Evolutionary conservation across 2,329 filamentous ascomycete species (phyloP), one percentile per base, ranked within the genome.

Genomic region (Ascochyta viciae-villosae): DNA sequence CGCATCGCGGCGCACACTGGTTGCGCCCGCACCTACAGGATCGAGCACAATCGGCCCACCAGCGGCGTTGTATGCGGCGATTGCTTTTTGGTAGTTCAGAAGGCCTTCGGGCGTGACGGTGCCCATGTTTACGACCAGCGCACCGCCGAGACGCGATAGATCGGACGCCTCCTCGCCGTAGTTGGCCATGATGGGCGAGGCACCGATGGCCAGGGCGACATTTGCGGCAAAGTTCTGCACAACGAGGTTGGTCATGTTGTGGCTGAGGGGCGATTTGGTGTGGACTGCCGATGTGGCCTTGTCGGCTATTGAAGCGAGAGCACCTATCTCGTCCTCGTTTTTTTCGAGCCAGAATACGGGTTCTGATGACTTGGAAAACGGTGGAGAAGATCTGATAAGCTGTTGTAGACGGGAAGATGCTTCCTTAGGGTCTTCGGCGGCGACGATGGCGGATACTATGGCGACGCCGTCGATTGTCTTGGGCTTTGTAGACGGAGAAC

Each of bases 171-270:
- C 94, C 46, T 87, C 85, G 24, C 88, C 90, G 67, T 93, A 90
- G 74, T 91, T 93, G 7, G 92, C 88, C 94, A 98, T 98, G 75
- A 97, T 97, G 35, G 94, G 94, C 19, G 90, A 95, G 12, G 90
- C 90, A 33, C 94, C 94, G 48, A 96, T 83, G 31, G 89, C 86
- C 15, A 97, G 83, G 35, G 91, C 92, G 3, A 97, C 89, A 70
- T 96, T 97, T 48, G 95, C 94, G 15, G 93, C 91, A 68, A 98
- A 90, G 77, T 97, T 96, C 70, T 96, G 92, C 22, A 97, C 94
- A 0, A 98, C 94, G 48, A 93, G 83, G 74, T 98, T 98, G 49
- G 95, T 98, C 91, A 98, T 98, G 77, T 96, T 97, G 78, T 98
- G 94, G 46, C 89, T 90, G 22, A 98, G 82, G 0, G 93, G 92